These are phyloP conservation scores for Manihot esculenta DNA, from an alignment of 441 rosid genomes.

Conservation along the genomic window DNA sequence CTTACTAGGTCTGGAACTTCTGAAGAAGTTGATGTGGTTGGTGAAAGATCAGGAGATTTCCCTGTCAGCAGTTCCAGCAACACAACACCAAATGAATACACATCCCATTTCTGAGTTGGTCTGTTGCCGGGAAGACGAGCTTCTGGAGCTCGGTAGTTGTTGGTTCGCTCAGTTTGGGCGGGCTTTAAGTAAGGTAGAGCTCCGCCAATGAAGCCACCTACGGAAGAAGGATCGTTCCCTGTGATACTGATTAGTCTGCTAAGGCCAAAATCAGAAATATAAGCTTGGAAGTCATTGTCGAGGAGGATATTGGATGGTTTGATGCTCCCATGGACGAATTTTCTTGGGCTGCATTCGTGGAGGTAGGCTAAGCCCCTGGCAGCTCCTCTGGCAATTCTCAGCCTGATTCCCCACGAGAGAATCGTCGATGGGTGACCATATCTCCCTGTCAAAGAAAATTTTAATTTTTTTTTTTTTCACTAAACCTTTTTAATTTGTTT, in stretches of 20 bases:
- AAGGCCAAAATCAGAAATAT: slow-evolving; percentile 82
- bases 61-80: slow-evolving; percentile 81
- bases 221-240: slow-evolving; percentile 60
- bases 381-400: slow-evolving; percentile 77
- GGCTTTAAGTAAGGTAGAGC: slow-evolving; percentile 72
- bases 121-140: slow-evolving; percentile 57
- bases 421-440: slow-evolving; percentile 69
- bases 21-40: slow-evolving; percentile 54
- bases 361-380: slow-evolving; percentile 93
- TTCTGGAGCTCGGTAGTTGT: slow-evolving; percentile 79
- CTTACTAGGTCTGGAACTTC: slow-evolving; percentile 81
- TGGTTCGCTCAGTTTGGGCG: slow-evolving; percentile 53
- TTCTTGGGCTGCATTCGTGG: slow-evolving; percentile 95
- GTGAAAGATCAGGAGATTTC: slow-evolving; percentile 75
- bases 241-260: slow-evolving; percentile 71
- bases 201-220: slow-evolving; percentile 76
- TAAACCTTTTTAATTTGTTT: too few relatives aligned
- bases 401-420: slow-evolving; percentile 85
- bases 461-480: not conserved
- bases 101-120: slow-evolving; percentile 81
- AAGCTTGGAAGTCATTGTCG: slow-evolving; percentile 64
- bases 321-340: slow-evolving; percentile 78
- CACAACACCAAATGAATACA: slow-evolving; percentile 81
- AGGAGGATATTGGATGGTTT: slow-evolving; percentile 91
- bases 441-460: slow-evolving; percentile 49